A percentile compares a stretch with the other conserved stretches of the same genome.
phyloP scores from a whole-genome alignment of 306 rosid species.

The Begonia loranthoides region DNA sequence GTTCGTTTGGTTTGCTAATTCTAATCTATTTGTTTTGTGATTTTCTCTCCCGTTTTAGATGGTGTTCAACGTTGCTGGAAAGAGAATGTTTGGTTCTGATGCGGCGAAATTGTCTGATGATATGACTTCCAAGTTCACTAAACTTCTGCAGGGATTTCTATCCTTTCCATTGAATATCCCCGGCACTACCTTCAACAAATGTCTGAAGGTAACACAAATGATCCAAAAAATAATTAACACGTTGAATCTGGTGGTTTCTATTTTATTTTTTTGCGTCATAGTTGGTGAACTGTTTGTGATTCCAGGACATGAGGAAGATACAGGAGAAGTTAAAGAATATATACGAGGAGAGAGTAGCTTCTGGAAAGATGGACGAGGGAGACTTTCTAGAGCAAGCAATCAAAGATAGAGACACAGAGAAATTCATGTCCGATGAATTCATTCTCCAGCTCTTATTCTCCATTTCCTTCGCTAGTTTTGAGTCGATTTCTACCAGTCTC shows the following conservation, averaged over 20 bases:
- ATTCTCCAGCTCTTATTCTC: slow-evolving; percentile 7
- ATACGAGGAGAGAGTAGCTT: background rate
- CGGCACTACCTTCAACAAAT: slow-evolving; percentile 5
- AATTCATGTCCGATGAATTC: slow-evolving; percentile 13
- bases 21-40: background rate
- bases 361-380: background rate
- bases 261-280: background rate
- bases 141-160: slow-evolving; percentile 8
- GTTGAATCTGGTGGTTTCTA: background rate
- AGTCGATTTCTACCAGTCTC: slow-evolving; percentile 4
- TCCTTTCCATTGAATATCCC: slow-evolving; percentile 3
- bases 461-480: slow-evolving; percentile 5
- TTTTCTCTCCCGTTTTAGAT: background rate
- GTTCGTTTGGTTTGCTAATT: background rate
- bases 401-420: slow-evolving; percentile 6
- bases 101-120: background rate
- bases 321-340: background rate
- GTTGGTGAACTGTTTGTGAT: background rate
- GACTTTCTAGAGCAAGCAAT: slow-evolving; percentile 9
- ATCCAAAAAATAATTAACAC: background rate
- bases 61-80: slow-evolving; percentile 1
- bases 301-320: slow-evolving; percentile 7
- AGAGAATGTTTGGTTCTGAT: slow-evolving; percentile 5
- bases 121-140: background rate
- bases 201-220: background rate